phyloP scores from a whole-genome alignment of 208 protist species.

The Trypanosoma congolense region DNA sequence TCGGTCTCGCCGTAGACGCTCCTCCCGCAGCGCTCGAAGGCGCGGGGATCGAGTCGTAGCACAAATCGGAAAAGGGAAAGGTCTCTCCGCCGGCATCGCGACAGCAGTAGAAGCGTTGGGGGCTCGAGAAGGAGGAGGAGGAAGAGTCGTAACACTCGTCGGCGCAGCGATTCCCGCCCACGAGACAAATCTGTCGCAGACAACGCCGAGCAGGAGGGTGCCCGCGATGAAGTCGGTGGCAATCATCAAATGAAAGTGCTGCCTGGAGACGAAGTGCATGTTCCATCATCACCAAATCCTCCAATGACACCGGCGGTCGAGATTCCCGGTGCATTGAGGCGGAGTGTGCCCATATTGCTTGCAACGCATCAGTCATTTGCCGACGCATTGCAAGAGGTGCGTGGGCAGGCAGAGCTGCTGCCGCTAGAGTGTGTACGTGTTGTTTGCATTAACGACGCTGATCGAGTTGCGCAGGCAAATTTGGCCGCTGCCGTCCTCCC shows the following conservation, averaged over 20 bases:
- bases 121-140: no score
- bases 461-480: slow-evolving; percentile 37
- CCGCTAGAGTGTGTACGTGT: slow-evolving; percentile 62
- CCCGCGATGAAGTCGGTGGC: not conserved
- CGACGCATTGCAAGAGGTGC: slow-evolving; percentile 28
- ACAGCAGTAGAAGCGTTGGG: slow-evolving; percentile 3
- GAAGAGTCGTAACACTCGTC: no score
- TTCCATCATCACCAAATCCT: not conserved
- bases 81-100: not conserved
- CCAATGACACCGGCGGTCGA: no score
- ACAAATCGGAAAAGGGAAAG: not conserved
- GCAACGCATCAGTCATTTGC: slow-evolving; percentile 37
- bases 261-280: not conserved
- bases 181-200: no score
- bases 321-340: slow-evolving; percentile 30
- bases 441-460: slow-evolving; percentile 36
- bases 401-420: slow-evolving; percentile 26
- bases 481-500: slow-evolving; percentile 25
- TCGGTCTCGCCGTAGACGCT: not conserved
- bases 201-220: no score
- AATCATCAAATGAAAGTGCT: not conserved
- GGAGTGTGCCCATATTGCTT: slow-evolving; percentile 44
- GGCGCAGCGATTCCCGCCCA: no score
- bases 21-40: not conserved
- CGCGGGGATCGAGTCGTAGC: not conserved